Base-by-base conservation (phyloP, 2,329 filamentous ascomycete genomes). In the Aspergillus piperis region DNA sequence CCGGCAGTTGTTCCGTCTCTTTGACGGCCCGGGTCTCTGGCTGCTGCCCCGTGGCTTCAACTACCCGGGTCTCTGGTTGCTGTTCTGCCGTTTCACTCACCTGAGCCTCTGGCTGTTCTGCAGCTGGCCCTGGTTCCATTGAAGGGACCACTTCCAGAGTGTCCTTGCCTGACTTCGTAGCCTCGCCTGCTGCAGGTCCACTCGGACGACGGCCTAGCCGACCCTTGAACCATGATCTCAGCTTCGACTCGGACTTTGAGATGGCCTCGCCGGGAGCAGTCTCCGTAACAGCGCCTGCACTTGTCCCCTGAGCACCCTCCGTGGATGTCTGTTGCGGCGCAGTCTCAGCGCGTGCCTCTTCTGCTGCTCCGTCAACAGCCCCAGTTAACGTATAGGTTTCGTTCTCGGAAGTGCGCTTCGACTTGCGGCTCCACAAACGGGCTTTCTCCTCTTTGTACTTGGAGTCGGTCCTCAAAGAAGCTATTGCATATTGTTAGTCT, bases 221-320 rank as follows among this genome's bases (percentile, higher is more conserved):
- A 42, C 69, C 69, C 25, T 68, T 71, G 64, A 77, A 72, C 74
- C 74, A 77, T 13, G 65, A 68, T 47, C 69, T 76, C 23, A 77
- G 54, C 55, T 71, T 75, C 3, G 74, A 74, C 39, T 75, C 73
- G 7, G 59, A 59, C 44, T 60, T 61, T 10, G 62, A 38, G 10
- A 58, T 39, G 10, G 58, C 51, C 49, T 59, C 55, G 17, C 39
- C 60, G 39, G 52, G 56, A 23, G 19, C 32, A 32, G 42, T 49
- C 50, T 62, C 63, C 27, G 54, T 38, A 27, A 41, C 57, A 8
- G 61, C 55, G 15, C 52, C 58, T 17, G 63, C 44, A 21, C 27
- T 38, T 17, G 44, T 39, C 49, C 56, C 57, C 7, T 23, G 57
- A 10, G 54, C 39, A 8, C 58, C 58, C 15, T 15, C 41, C 13